phyloP scores from a whole-genome alignment of 306 rosid genomes.

The Rosa lucieae region DNA sequence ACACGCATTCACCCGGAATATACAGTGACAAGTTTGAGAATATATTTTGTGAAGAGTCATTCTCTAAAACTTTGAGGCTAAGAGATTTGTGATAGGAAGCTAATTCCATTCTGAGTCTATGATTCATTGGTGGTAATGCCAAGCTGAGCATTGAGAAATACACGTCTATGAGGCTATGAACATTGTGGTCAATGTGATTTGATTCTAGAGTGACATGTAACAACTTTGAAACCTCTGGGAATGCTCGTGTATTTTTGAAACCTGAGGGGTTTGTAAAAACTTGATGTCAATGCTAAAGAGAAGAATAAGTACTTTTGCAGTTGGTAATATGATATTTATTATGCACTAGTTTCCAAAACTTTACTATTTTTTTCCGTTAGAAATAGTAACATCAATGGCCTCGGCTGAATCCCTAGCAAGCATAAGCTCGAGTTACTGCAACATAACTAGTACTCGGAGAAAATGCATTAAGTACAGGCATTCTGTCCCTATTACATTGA shows the following conservation, averaged over 20 bases:
- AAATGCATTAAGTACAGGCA: not conserved
- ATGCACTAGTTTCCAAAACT: not conserved
- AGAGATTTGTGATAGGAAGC: not conserved
- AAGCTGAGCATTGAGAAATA: not conserved
- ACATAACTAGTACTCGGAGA: not conserved
- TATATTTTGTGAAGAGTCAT: constrained; percentile 21
- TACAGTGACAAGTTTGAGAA: constrained; percentile 1
- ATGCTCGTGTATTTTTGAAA: not conserved
- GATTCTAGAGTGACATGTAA: not conserved
- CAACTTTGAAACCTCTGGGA: not conserved
- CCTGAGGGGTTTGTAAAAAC: not conserved
- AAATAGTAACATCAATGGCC: not conserved
- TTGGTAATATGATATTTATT: not conserved
- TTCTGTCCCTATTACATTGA: constrained; percentile 18
- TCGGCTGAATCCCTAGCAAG: not conserved
- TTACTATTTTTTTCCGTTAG: not conserved
- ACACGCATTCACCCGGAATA: constrained; percentile 1
- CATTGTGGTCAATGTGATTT: not conserved
- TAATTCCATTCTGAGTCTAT: not conserved
- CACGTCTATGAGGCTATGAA: not conserved
- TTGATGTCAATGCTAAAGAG: not conserved
- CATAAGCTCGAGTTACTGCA: not conserved
- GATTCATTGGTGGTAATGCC: not conserved
- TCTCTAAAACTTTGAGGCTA: constrained; percentile 1
- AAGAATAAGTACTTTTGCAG: not conserved